A percentile compares a stretch with the other conserved stretches of the same genome.
phyloP scores from a whole-genome alignment of 305 asterid species.

The Fraxinus albicans region DNA sequence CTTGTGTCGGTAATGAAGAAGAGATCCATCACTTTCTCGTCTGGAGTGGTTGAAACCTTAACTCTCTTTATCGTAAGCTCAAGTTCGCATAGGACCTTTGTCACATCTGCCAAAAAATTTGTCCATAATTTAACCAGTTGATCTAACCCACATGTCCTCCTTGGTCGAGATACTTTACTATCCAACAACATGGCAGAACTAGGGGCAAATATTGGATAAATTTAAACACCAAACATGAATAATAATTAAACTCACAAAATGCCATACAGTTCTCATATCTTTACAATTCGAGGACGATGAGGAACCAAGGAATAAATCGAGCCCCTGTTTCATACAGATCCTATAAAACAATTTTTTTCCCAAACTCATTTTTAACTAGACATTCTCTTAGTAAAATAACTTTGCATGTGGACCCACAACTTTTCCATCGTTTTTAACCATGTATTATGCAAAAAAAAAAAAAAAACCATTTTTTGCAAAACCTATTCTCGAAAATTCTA shows the following conservation, averaged over 20 bases:
- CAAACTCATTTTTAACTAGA: neutral
- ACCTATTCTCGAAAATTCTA: neutral
- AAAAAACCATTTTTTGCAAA: neutral
- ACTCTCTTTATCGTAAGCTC: conserved; percentile 36
- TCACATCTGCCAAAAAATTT: conserved; percentile 14
- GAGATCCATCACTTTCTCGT: conserved; percentile 25
- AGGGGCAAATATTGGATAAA: neutral
- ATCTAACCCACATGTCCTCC: neutral
- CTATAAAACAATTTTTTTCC: neutral
- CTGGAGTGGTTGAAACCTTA: conserved; percentile 41
- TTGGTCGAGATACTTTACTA: neutral
- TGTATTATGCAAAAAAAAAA: neutral
- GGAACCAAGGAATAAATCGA: neutral
- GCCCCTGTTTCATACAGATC: neutral
- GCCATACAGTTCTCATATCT: neutral
- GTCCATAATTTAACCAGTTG: neutral
- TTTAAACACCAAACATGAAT: neutral
- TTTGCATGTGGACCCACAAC: neutral
- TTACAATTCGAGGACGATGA: neutral
- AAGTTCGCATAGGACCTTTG: conserved; percentile 27
- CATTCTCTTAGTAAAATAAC: neutral
- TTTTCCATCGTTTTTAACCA: neutral
- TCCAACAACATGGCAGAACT: neutral
- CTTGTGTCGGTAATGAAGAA: conserved; percentile 23
- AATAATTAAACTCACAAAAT: neutral